These are phyloP conservation scores for Ascochyta fabae DNA, from an alignment of 2,329 filamentous ascomycete species.

Conservation along the genomic window DNA sequence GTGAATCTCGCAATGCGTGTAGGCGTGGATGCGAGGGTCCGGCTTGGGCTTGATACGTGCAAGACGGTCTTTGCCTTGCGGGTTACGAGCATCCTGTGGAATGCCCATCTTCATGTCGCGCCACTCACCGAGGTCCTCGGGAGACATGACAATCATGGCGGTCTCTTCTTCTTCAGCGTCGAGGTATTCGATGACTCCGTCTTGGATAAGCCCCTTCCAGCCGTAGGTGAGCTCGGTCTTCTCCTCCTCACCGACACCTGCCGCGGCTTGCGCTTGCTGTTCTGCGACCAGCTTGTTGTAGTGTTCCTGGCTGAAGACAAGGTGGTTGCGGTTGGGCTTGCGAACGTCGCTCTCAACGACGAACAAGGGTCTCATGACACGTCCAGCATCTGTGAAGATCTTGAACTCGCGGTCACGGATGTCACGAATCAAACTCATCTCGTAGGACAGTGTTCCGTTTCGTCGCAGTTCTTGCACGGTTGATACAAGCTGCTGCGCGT, in stretches of 20 bases:
- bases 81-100: constrained; percentile 43
- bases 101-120: constrained; percentile 53
- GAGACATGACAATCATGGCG: constrained; percentile 99
- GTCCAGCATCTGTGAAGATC: constrained; percentile 95
- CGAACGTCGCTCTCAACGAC: constrained; percentile 86
- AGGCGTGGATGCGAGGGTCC: constrained; percentile 86
- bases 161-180: constrained; percentile 99
- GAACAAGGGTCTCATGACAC: constrained; percentile 92
- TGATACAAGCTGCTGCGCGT: constrained; percentile 82
- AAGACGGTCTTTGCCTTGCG: constrained; percentile 77
- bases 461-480: constrained; percentile 79
- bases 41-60: constrained; percentile 86
- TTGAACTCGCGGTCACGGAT: constrained; percentile 98
- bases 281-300: constrained; percentile 77
- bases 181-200: constrained; percentile 91
- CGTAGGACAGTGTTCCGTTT: constrained; percentile 82
- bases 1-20: constrained; percentile 98
- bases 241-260: constrained; percentile 65
- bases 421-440: constrained; percentile 93
- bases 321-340: constrained; percentile 74
- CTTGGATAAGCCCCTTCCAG: constrained; percentile 84
- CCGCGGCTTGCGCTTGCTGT: constrained; percentile 63
- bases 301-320: constrained; percentile 84
- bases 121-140: constrained; percentile 81
- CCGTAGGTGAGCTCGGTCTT: constrained; percentile 71